Percentiles rank a stretch among this genome's conserved stretches.
Conservation (phyloP, 176 grass and related monocot species). For the Poa annua region DNA sequence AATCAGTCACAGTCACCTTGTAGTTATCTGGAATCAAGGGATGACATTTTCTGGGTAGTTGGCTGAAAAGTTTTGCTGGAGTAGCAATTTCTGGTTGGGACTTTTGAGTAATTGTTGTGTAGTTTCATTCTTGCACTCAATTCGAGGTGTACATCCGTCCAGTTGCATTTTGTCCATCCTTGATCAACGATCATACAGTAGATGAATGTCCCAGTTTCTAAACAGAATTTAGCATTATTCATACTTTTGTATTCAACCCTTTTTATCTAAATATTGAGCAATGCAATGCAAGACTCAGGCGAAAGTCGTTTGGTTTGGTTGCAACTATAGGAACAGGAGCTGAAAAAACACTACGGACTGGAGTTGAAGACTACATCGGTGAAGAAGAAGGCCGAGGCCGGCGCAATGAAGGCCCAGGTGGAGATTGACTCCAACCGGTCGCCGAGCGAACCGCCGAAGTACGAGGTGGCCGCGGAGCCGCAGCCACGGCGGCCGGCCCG, state of each 20-base stretch:
- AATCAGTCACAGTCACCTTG: background rate
- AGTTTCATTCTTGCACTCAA: conserved; percentile 5
- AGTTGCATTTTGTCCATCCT: background rate
- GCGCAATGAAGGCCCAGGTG: conserved; percentile 45
- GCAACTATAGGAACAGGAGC: conserved; percentile 53
- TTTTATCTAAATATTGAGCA: background rate
- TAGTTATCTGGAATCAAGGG: conserved; percentile 36
- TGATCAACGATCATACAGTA: background rate
- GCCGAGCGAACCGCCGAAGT: background rate
- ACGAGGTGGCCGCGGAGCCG: conserved; percentile 40
- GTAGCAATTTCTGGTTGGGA: conserved; percentile 16
- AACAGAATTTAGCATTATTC: background rate
- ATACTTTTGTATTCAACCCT: background rate
- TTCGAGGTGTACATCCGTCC: background rate
- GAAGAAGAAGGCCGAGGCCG: conserved; percentile 69
- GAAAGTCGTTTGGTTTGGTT: background rate
- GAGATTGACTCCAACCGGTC: conserved; percentile 63
- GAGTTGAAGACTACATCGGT: conserved; percentile 76
- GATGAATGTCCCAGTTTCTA: background rate
- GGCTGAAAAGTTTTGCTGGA: conserved; percentile 18
- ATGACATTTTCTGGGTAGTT: conserved; percentile 34
- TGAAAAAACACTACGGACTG: conserved; percentile 66
- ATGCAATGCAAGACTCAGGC: conserved; percentile 12
- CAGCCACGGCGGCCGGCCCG: conserved; percentile 57
- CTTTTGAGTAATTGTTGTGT: background rate